phyloP scores from a whole-genome alignment of 1,139 yeast species.

The Suhomyces yuchorum region DNA sequence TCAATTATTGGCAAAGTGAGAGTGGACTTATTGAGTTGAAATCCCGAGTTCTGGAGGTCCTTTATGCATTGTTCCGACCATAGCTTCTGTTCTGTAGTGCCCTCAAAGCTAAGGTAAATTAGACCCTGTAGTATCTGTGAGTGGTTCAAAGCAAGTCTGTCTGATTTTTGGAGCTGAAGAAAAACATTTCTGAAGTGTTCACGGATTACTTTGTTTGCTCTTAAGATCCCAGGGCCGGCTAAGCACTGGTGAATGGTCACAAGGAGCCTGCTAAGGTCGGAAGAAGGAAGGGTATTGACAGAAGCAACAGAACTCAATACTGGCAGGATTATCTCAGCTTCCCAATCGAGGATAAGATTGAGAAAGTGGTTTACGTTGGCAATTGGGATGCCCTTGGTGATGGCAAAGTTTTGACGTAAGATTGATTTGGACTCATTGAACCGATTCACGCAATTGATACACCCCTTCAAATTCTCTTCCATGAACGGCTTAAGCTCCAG shows the following conservation, averaged over 20 bases:
- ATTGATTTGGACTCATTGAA: conserved; percentile 57
- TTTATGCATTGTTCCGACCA: conserved; percentile 43
- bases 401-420: conserved; percentile 53
- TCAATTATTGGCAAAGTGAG: conserved; percentile 45
- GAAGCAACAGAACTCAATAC: background rate
- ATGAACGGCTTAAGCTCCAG: conserved; percentile 45
- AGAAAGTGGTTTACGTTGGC: conserved; percentile 53
- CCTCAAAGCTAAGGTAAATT: conserved; percentile 56
- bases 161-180: background rate
- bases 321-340: conserved; percentile 22
- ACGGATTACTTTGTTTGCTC: conserved; percentile 37
- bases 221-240: conserved; percentile 51
- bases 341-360: conserved; percentile 56
- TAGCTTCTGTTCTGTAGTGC: conserved; percentile 41
- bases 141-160: conserved; percentile 9
- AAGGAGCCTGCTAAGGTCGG: background rate
- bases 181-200: conserved; percentile 11
- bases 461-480: conserved; percentile 40
- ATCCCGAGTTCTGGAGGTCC: conserved; percentile 1
- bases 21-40: conserved; percentile 13
- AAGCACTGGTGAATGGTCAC: conserved; percentile 48
- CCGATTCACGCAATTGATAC: conserved; percentile 53
- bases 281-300: background rate
- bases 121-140: conserved; percentile 42
- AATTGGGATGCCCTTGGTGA: conserved; percentile 50